Evolutionary conservation across 1,139 yeast species (phyloP), one percentile per base, ranked within the genome.

Genomic region (Saccharomycopsis hybrid): DNA sequence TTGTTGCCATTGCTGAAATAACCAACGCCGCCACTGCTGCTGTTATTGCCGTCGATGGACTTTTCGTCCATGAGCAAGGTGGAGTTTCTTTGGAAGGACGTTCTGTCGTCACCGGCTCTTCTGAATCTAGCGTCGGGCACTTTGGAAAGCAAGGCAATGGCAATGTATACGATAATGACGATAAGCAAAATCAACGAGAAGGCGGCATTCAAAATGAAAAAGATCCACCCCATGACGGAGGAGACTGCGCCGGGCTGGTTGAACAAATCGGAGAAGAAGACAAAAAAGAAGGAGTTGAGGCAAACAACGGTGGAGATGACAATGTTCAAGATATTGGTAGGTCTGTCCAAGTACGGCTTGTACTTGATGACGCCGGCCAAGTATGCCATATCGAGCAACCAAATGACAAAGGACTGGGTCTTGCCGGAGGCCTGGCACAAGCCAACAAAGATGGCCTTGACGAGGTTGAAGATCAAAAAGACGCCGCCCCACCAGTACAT

Each of bases 41-140:
- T 11, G 27, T 28, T 40, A 25, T 5, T 25, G 33, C 36, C 36
- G 30, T 40, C 43, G 38, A 49, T 13, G 18, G 46, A 41, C 36
- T 51, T 51, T 32, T 51, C 54, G 33, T 51, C 54, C 31, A 27
- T 11, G 32, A 40, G 27, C 52, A 49, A 8, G 25, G 42, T 35
- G 9, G 47, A 41, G 43, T 47, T 52, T 35, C 53, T 41, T 39
- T 52, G 55, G 67, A 92, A 92, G 27, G 96, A 86, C 51, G 87
- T 94, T 66, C 98, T 81, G 63, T 92, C 98, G 65, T 92, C 98
- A 60, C 85, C 85, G 88, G 92, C 87, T 58, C 97, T 97, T 72
- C 89, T 94, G 70, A 92, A 92, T 59, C 96, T 77, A 13, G 94
- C 82, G 67, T 92, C 98, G 51, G 98, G 98, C 65, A 92, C 89